Evolutionary conservation across 2,329 filamentous ascomycete genomes (phyloP).

Genomic region (Neopestalotiopsis sp.): DNA sequence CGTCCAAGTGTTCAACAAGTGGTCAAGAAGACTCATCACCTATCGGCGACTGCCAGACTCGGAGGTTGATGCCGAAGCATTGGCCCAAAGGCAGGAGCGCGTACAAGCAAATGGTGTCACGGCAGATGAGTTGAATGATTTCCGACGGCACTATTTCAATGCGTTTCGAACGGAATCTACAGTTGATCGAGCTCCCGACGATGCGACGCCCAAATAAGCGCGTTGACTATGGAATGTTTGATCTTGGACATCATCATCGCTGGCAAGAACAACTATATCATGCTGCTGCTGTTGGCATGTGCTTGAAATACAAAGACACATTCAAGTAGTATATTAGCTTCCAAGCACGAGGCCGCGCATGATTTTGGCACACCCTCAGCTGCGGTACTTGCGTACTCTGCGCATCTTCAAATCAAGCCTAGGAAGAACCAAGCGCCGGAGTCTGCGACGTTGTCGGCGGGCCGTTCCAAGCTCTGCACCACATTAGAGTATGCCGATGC

Average conservation of each 20-base stretch:
- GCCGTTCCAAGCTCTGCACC: neutral
- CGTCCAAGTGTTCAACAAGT: constrained; percentile 88
- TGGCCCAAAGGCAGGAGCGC: constrained; percentile 39
- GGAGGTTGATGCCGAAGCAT: constrained; percentile 51
- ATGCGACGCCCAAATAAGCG: constrained; percentile 13
- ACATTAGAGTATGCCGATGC: neutral
- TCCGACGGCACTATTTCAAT: constrained; percentile 63
- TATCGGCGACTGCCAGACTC: constrained; percentile 74
- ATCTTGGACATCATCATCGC: neutral
- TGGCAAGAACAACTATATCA: neutral
- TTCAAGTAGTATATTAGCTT: neutral
- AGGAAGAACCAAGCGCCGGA: neutral
- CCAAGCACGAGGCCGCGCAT: neutral
- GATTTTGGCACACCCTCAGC: neutral
- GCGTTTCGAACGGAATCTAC: constrained; percentile 44
- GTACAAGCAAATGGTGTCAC: constrained; percentile 48
- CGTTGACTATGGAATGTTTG: neutral
- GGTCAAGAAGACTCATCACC: constrained; percentile 87
- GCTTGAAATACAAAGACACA: neutral
- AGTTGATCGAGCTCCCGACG: constrained; percentile 18
- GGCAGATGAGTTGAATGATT: constrained; percentile 65
- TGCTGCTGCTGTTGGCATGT: neutral
- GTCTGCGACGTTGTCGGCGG: neutral
- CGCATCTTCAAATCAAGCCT: neutral
- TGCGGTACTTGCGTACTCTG: neutral